phyloP scores from a whole-genome alignment of 2,329 filamentous ascomycete genomes.

The Aspergillus sp. region DNA sequence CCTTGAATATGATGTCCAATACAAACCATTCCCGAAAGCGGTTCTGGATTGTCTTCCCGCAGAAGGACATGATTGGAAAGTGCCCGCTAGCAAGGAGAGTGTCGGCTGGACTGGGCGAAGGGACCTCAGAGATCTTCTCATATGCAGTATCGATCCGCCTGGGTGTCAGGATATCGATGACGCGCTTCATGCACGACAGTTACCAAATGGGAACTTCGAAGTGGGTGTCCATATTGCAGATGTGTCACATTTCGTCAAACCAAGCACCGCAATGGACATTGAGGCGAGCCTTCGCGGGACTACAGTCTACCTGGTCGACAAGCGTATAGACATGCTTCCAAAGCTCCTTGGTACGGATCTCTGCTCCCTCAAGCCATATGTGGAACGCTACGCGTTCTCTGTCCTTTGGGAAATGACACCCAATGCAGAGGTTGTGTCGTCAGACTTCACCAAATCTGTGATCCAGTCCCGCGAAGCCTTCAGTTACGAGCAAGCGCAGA shows the following conservation, averaged over 20 bases:
- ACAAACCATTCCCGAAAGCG: constrained; percentile 90
- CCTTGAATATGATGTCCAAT: constrained; percentile 94
- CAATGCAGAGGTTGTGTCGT: constrained; percentile 72
- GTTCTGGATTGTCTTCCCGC: constrained; percentile 85
- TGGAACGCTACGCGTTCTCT: constrained; percentile 86
- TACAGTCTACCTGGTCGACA: constrained; percentile 95
- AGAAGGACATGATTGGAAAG: constrained; percentile 90
- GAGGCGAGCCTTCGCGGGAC: constrained; percentile 92
- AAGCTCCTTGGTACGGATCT: constrained; percentile 92
- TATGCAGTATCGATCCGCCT: constrained; percentile 95
- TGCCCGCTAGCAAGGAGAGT: constrained; percentile 69
- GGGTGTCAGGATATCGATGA: constrained; percentile 98
- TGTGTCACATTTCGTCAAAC: constrained; percentile 98
- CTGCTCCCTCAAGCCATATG: constrained; percentile 92
- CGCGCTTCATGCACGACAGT: constrained; percentile 72
- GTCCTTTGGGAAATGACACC: constrained; percentile 80
- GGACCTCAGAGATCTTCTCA: constrained; percentile 74
- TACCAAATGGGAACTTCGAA: constrained; percentile 90
- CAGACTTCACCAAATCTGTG: constrained; percentile 93
- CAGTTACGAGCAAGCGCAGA: constrained; percentile 92
- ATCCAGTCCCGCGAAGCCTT: constrained; percentile 95
- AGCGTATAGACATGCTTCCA: constrained; percentile 98
- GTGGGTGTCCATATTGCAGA: constrained; percentile 98
- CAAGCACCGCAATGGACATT: constrained; percentile 91
- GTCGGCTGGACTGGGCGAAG: constrained; percentile 77